Conservation (phyloP, 73 alveolate genomes). For the Symbiodinium natans region DNA sequence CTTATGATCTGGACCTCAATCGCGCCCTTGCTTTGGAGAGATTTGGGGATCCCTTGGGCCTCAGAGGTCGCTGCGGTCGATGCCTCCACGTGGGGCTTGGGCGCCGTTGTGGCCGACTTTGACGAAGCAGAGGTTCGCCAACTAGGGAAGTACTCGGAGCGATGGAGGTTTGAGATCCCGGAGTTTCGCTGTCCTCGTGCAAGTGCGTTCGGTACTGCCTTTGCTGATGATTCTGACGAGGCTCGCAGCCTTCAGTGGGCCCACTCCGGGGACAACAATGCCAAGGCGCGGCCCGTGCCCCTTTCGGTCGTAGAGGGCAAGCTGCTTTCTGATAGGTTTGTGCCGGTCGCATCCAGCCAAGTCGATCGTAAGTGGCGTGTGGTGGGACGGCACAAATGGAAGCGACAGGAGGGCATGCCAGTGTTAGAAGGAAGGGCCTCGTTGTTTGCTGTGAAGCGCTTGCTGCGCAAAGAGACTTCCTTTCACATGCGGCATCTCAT, state of each 20-base stretch:
- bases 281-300: background rate
- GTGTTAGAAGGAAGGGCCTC: conserved; percentile 32
- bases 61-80: conserved; percentile 9
- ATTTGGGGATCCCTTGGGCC: background rate
- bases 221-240: background rate
- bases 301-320: background rate
- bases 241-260: background rate
- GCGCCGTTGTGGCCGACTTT: background rate
- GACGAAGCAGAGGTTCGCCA: background rate
- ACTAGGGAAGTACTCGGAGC: conserved; percentile 3
- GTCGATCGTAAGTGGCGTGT: background rate
- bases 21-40: conserved; percentile 22
- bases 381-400: conserved; percentile 12
- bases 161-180: background rate
- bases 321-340: background rate
- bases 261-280: background rate
- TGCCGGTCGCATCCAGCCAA: background rate
- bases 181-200: background rate
- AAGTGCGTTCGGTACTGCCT: background rate
- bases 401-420: conserved; percentile 21
- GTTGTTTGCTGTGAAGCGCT: background rate
- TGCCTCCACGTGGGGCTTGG: conserved; percentile 20
- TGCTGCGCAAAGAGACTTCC: background rate
- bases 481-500: background rate
- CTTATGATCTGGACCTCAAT: background rate